Evolutionary conservation across 257 asterid species (phyloP).

Genomic region (Orobanche coerulescens): DNA sequence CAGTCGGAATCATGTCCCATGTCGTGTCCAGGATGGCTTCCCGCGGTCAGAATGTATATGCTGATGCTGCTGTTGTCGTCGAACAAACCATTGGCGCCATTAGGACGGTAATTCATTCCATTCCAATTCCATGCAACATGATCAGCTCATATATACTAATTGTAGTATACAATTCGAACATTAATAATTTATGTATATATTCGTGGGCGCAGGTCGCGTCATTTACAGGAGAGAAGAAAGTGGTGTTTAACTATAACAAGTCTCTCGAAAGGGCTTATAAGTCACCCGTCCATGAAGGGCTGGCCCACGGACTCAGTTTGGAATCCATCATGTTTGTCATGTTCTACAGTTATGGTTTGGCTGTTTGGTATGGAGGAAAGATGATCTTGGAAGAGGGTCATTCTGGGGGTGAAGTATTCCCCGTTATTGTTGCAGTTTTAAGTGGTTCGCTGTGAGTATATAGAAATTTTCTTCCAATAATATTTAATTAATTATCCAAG

Average conservation of each 20-base stretch:
- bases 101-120: slow-evolving; percentile 64
- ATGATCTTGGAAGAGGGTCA: slow-evolving; percentile 39
- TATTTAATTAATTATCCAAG: no score
- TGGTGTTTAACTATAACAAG: slow-evolving; percentile 38
- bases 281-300: no score
- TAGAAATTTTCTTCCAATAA: no score
- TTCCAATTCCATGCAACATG: no score
- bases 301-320: no score
- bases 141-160: no score
- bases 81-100: slow-evolving; percentile 83
- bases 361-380: no score
- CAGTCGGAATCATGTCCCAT: slow-evolving; percentile 58
- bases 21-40: slow-evolving; percentile 60
- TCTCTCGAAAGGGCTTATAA: slow-evolving; percentile 61
- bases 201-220: no score
- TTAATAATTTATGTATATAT: no score
- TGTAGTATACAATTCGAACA: no score
- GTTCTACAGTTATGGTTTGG: no score
- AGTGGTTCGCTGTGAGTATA: slow-evolving; percentile 69
- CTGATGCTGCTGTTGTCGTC: slow-evolving; percentile 59
- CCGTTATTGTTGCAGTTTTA: slow-evolving; percentile 55
- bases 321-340: no score
- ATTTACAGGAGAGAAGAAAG: slow-evolving; percentile 69
- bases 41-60: slow-evolving; percentile 65
- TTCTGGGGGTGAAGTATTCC: slow-evolving; percentile 53